Percentiles rank a stretch among this genome's conserved stretches.
Conservation (phyloP, 345 rosid species). For the Isatis tinctoria region DNA sequence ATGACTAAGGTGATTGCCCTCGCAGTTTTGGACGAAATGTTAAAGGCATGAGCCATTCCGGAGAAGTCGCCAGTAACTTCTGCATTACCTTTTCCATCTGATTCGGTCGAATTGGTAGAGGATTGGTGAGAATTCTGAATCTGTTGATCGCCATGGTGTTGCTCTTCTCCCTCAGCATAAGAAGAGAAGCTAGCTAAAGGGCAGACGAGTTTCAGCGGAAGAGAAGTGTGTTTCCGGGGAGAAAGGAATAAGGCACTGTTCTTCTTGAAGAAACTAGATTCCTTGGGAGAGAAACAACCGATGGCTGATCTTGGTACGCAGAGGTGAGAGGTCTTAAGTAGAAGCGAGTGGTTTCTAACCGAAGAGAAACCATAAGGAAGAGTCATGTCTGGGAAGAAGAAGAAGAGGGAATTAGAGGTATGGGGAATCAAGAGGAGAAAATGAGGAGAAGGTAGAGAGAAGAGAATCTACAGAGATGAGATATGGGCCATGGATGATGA, state of each 20-base stretch:
- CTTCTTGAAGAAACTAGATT: conserved; percentile 31
- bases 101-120: neutral
- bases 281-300: conserved; percentile 30
- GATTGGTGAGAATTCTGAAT: conserved; percentile 21
- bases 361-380: conserved; percentile 56
- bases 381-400: conserved; percentile 47
- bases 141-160: conserved; percentile 37
- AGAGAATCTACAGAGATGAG: conserved; percentile 27
- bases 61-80: conserved; percentile 36
- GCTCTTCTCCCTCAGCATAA: conserved; percentile 53
- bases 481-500: conserved; percentile 27
- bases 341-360: conserved; percentile 42
- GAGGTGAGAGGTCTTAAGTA: conserved; percentile 38
- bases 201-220: conserved; percentile 29
- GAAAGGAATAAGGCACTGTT: conserved; percentile 22
- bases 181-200: conserved; percentile 74
- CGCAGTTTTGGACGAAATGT: conserved; percentile 67
- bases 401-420: conserved; percentile 12
- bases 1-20: conserved; percentile 56
- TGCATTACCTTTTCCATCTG: conserved; percentile 29
- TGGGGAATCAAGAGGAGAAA: conserved; percentile 6
- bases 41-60: conserved; percentile 83
- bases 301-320: conserved; percentile 38
- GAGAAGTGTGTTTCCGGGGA: conserved; percentile 34
- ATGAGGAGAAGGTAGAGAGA: conserved; percentile 30